Base-by-base conservation (phyloP, 805 yeast genomes). In the Sporopachydermia lactativora region DNA sequence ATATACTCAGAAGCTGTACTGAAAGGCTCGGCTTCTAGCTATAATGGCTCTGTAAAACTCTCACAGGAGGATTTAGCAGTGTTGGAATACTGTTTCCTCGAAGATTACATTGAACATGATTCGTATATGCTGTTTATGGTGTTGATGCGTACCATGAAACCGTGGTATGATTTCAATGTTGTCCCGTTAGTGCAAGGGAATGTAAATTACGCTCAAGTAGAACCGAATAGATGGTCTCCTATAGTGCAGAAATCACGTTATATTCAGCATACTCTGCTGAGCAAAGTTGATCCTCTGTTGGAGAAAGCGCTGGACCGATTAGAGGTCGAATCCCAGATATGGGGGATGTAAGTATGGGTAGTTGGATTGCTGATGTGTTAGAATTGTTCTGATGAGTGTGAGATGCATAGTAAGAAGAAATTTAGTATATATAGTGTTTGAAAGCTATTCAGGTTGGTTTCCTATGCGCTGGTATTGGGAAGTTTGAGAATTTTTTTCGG, bases 241-340 rank as follows among this genome's bases (percentile, higher is more conserved):
- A 52, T 60, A 38, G 57, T 59, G 13, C 34, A 38, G 4, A 52
- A 55, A 37, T 52, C 61, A 8, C 47, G 49, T 19, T 36, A 39
- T 11, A 60, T 59, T 37, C 64, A 60, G 35, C 50, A 59, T 6
- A 39, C 44, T 19, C 46, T 54, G 15, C 35, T 59, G 11, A 45
- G 52, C 4, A 39, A 41, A 3, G 47, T 45, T 11, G 64, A 60
- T 41, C 57, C 60, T 2, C 49, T 47, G 17, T 41, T 59, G 16
- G 52, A 52, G 19, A 40, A 42, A 3, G 45, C 47, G 36, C 44
- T 59, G 15, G 41, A 41, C 14, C 40, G 40, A 11, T 42, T 51
- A 18, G 49, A 44, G 3, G 51, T 59, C 13, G 63, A 59, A 43
- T 61, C 63, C 1, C 63, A 59, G 44, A 49, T 59, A 16, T 59